Evolutionary conservation across 208 protist species (phyloP), one percentile per base, ranked within the genome.

Genomic region (Trypanosoma congolense): DNA sequence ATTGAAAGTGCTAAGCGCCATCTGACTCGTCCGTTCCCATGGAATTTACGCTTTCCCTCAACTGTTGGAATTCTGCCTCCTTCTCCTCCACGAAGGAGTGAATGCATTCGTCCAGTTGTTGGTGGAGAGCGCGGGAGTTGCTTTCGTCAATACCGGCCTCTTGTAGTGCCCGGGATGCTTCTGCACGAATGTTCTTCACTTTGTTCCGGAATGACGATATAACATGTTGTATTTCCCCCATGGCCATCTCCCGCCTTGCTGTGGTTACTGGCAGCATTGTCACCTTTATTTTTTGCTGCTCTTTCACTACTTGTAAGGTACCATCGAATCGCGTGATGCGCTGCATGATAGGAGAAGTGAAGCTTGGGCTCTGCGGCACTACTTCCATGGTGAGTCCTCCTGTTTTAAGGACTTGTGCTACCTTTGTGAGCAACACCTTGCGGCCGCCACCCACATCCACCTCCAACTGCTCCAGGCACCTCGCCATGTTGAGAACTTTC

Each of bases 401-500:
- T 45, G 70, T 76, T 63, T 89, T 88, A 40, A 90, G 65, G 19
- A 93, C 77, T 50, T 93, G 80, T 22, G 82, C 82, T 10, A 90
- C 68, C 49, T 80, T 87, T 2, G 69, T 73, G 51, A 93, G 71
- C 22, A 84, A 42, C 29, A 90, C 72, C 38, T 58, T 72, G 54
- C 80, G 82, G 3, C 73, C 80, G 9, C 77, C 78, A 6, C 73
- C 58, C 48, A 90, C 72, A 35, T 90, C 80, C 24, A 86, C 68
- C 36, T 90, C 77, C 5, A 90, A 66, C 54, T 78, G 53, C 69
- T 93, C 86, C 28, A 93, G 33, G 55, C 86, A 93, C 63, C 87
- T 90, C 38, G 77, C 82, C 80, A 93, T 88, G 65, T 93, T 93
- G 24, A 93, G 48, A 40, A 93, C 83, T 56, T 90, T 90, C 77